phyloP scores from a whole-genome alignment of 495 filamentous ascomycete genomes.

The Neohortaea acidophila region DNA sequence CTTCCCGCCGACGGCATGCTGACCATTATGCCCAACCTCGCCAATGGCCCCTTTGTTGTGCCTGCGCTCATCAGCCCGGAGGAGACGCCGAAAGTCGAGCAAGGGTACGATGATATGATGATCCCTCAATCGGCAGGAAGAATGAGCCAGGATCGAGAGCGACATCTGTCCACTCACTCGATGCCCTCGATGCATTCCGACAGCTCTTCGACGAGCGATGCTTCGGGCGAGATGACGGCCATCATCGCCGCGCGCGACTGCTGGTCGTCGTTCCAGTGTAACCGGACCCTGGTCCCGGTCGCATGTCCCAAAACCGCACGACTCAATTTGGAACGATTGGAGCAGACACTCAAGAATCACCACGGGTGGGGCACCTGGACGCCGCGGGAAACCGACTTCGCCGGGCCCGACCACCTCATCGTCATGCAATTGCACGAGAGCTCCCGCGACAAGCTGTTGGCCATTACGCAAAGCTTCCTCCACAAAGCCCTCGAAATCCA shows the following conservation, averaged over 20 bases:
- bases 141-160: constrained; percentile 10
- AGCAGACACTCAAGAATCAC: constrained; percentile 32
- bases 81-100: constrained; percentile 25
- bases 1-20: constrained; percentile 14
- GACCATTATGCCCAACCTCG: constrained; percentile 23
- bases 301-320: constrained; percentile 42
- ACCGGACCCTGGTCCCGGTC: constrained; percentile 33
- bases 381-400: constrained; percentile 32
- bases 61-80: constrained; percentile 19
- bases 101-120: constrained; percentile 22
- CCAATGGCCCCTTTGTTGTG: constrained; percentile 12
- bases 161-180: constrained; percentile 6
- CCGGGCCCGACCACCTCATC: constrained; percentile 33
- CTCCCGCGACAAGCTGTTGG: constrained; percentile 47
- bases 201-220: constrained; percentile 26
- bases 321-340: constrained; percentile 42
- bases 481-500: constrained; percentile 49
- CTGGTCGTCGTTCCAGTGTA: constrained; percentile 45
- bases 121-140: constrained; percentile 24
- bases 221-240: constrained; percentile 33
- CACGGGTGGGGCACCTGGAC: constrained; percentile 34
- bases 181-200: no score
- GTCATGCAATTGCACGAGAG: constrained; percentile 27
- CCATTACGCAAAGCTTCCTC: constrained; percentile 47
- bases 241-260: constrained; percentile 38